Evolutionary conservation across 1,284 basidiomycete species (phyloP), one percentile per base, ranked within the genome.

Genomic region (Microbotryum scabiosae): DNA sequence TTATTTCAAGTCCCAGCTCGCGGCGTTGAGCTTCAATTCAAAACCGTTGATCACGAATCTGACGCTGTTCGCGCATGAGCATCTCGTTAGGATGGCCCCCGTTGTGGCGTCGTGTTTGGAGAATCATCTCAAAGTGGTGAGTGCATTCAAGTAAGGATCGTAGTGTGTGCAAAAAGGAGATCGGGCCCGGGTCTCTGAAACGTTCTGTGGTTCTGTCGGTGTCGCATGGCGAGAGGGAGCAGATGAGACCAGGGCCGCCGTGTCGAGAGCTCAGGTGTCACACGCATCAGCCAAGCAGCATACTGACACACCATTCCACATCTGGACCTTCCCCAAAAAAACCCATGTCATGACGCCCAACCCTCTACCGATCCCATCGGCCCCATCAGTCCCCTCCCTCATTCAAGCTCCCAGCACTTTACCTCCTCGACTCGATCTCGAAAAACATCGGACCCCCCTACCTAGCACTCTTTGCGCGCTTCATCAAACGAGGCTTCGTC

Each of bases 371-470:
- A 48, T 5, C 5, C 12, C 10, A 5, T 5, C 30, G 30, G 3
- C 32, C 20, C 16, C 10, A 25, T 21, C 59, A 70, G 69, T 64
- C 61, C 30, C 60, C 68, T n/a, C 84, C 87, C 16, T 85, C 84
- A 77, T 86, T 88, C 81, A 94, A 97, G 75, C 80, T 99, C 5
- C 94, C 96, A 0, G 82, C 88, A 0, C 89, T 97, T 70, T 99
- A 98, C 75, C 82, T 97, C 14, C 81, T 98, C 72, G 96, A 98
- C 73, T 93, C 93, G 20, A 92, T 99, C 64, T 89, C 88, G 55
- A 97, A 97, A 77, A 96, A 96, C 77, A 84, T 92, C 47, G 91
- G 85, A 66, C 60, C 65, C 2, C 90, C 91, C 16, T 97, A 94
- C 76, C 87, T 88, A 28, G 83, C 84, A 62, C 81, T 70, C 47